phyloP scores from a whole-genome alignment of 495 filamentous ascomycete genomes.

The Penicillium macrosclerotiorum region DNA sequence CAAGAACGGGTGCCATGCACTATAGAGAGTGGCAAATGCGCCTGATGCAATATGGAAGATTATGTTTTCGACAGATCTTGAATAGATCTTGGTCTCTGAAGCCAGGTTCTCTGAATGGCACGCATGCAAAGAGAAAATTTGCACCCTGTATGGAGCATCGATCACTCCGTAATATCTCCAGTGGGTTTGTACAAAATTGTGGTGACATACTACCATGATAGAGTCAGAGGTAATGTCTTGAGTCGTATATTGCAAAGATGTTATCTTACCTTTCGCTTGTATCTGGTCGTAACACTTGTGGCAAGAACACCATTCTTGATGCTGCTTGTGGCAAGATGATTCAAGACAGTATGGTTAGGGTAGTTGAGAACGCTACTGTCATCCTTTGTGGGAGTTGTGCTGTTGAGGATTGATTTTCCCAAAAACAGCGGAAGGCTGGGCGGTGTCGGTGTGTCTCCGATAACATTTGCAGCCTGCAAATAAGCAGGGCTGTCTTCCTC shows the following conservation, averaged over 20 bases:
- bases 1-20: no score
- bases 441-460: constrained; percentile 74
- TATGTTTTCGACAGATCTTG: not conserved
- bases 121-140: not conserved
- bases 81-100: not conserved
- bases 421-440: constrained; percentile 88
- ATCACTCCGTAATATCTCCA: constrained; percentile 39
- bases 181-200: constrained; percentile 98
- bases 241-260: not conserved
- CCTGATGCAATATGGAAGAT: not conserved
- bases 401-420: constrained; percentile 91
- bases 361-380: constrained; percentile 94
- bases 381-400: constrained; percentile 87
- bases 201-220: constrained; percentile 82
- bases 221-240: constrained; percentile 8
- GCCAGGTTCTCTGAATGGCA: not conserved
- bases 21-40: no score
- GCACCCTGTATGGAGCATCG: not conserved
- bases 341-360: constrained; percentile 95
- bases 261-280: constrained; percentile 81
- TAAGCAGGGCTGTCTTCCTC: constrained; percentile 72
- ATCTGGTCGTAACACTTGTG: constrained; percentile 95
- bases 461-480: constrained; percentile 64
- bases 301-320: constrained; percentile 95
- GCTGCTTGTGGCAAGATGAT: constrained; percentile 96